Conservation (phyloP, 2,329 filamentous ascomycete species). For the Paecilomyces sp. region DNA sequence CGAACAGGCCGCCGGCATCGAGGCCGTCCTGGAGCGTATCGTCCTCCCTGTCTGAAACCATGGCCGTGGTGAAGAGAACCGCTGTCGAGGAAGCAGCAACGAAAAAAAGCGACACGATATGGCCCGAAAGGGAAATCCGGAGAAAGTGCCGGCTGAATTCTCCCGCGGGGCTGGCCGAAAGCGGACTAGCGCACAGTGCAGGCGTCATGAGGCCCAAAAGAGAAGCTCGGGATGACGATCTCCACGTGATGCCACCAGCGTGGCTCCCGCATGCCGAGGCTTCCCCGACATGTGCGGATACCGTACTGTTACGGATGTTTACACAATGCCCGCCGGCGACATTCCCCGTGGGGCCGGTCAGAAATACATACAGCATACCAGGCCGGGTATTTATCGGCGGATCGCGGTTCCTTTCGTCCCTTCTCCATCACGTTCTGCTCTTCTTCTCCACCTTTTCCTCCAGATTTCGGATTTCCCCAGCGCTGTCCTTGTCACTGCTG, state of each 20-base stretch:
- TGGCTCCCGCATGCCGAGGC: not conserved
- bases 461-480: not conserved
- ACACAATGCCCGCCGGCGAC: not conserved
- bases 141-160: too few species aligned
- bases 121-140: not conserved
- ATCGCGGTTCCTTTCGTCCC: not conserved
- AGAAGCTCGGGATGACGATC: not conserved
- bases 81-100: not conserved
- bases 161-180: not conserved
- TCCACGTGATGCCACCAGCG: not conserved
- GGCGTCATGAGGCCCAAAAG: not conserved
- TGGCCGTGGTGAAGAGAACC: not conserved
- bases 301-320: conserved; percentile 1
- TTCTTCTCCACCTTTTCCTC: conserved; percentile 6
- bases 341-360: conserved; percentile 2
- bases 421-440: not conserved
- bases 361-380: conserved; percentile 8
- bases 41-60: conserved; percentile 14
- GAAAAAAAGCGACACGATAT: not conserved
- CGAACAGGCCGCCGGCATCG: conserved; percentile 55
- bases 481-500: not conserved
- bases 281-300: not conserved
- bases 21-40: conserved; percentile 21
- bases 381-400: conserved; percentile 12
- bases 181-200: not conserved